Base-by-base conservation (phyloP, 768 basidiomycete species). In the Lentinula sp. region DNA sequence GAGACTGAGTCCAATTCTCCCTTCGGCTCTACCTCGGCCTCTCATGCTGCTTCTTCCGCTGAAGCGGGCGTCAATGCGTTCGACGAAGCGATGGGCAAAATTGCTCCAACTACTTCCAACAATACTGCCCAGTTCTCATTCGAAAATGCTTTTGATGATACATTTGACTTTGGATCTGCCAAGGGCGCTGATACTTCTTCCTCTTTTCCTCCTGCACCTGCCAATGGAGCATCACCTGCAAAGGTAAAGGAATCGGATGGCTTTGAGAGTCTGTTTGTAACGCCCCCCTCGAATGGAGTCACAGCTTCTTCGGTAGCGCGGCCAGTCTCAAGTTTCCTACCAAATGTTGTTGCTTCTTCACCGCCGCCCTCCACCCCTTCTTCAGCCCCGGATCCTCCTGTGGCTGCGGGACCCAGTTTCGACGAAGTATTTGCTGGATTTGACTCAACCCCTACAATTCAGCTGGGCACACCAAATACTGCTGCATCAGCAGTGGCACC, bases 81-180 rank as follows among this genome's bases (percentile, higher is more conserved):
- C 65, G 90, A 93, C 67, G 89, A 91, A 68, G 86, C 88, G 0
- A 78, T 93, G 68, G 82, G 85, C 16, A 84, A 81, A 63, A 73
- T 83, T 20, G 72, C 83, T 0, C 65, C 72, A 3, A 46, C 68
- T 9, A 66, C 81, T 10, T 70, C 77, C 23, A 66, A 82, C 5
- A 63, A 77, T 6, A 65, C 75, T 5, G 70, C 77, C 16, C 67
- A 73, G 23, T 84, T 90, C 65, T 79, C 85, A 3, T 91, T 93
- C 59, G 88, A 88, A 58, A 76, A 83, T 49, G 82, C 74, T 16
- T 86, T 86, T 63, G 85, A 81, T 18, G 79, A 81, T 60, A 77
- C 74, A 46, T 91, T 91, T 67, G 88, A 91, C 70, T 87, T 87
- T 60, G 66, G 63, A 12, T 67, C 74, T 51, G 77, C 80, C 6